A percentile compares a stretch with the other conserved stretches of the same genome.
These are phyloP conservation scores for Spiraea crenata DNA, from an alignment of 331 rosid species.

Conservation along the genomic window DNA sequence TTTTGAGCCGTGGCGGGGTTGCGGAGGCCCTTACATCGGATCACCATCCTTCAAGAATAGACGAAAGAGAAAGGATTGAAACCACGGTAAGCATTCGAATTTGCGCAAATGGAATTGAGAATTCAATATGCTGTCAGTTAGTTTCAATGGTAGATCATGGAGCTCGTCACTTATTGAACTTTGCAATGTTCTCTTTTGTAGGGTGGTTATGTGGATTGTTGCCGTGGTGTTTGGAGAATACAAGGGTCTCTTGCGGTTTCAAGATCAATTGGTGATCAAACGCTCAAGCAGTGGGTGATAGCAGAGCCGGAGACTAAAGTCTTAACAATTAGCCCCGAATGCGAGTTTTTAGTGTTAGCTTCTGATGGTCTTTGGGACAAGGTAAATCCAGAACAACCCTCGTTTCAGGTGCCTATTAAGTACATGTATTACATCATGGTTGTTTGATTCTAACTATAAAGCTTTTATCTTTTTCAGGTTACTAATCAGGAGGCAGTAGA, in stretches of 20 bases:
- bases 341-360: constrained; percentile 48
- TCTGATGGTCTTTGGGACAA: constrained; percentile 65
- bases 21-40: constrained; percentile 56
- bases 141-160: background rate
- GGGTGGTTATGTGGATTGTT: constrained; percentile 54
- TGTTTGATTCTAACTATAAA: constrained; percentile 8
- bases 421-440: background rate
- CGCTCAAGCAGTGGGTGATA: constrained; percentile 50
- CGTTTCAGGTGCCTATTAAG: background rate
- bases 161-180: background rate
- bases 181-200: constrained; percentile 2
- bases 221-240: constrained; percentile 50
- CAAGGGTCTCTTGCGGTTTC: constrained; percentile 59
- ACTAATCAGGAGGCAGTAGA: constrained; percentile 51
- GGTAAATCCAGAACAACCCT: constrained; percentile 25
- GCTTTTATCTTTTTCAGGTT: constrained; percentile 28
- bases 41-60: constrained; percentile 38
- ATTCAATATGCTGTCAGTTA: background rate
- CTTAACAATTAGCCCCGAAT: constrained; percentile 30
- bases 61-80: constrained; percentile 48
- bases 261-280: constrained; percentile 46
- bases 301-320: constrained; percentile 54
- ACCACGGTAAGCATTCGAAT: constrained; percentile 32
- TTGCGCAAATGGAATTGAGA: background rate
- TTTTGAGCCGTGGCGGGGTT: constrained; percentile 45